These are phyloP conservation scores for Pythium biforme DNA, from an alignment of 352 stramenopile species.

Conservation along the genomic window DNA sequence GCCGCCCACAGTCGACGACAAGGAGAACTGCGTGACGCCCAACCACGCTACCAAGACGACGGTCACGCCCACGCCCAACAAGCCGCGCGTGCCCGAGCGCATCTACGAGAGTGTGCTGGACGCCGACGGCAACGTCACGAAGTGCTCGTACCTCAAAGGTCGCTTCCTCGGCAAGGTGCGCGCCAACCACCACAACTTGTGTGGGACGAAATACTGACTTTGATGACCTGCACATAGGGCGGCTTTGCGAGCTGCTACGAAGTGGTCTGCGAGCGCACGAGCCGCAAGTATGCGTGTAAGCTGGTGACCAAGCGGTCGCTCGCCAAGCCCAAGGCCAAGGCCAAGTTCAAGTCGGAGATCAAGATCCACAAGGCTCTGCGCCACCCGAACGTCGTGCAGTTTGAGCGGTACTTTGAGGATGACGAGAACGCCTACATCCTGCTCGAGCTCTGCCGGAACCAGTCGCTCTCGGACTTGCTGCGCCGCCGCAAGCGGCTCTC, in stretches of 20 bases:
- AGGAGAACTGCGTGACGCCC: constrained; percentile 22
- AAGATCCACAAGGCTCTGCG: constrained; percentile 97
- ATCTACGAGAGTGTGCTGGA: constrained; percentile 71
- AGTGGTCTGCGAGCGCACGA: constrained; percentile 91
- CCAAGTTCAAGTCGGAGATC: constrained; percentile 97
- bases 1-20: constrained; percentile 14
- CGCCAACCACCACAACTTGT: not conserved
- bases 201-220: too few relatives aligned
- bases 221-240: constrained; percentile 73
- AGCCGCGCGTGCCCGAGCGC: constrained; percentile 32
- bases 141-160: constrained; percentile 87
- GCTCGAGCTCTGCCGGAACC: constrained; percentile 96
- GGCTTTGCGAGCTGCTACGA: constrained; percentile 98
- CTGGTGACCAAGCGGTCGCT: constrained; percentile 97
- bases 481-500: constrained; percentile 93
- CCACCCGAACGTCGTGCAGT: constrained; percentile 95
- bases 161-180: constrained; percentile 93
- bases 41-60: not conserved
- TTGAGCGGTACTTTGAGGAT: constrained; percentile 99
- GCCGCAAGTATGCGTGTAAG: constrained; percentile 95
- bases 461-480: constrained; percentile 96
- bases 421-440: constrained; percentile 97
- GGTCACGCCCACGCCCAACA: not conserved
- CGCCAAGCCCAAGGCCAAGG: constrained; percentile 93
- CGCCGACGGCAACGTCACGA: constrained; percentile 50